Evolutionary conservation across 805 yeast species (phyloP).

Genomic region (Pichia ethanolica): DNA sequence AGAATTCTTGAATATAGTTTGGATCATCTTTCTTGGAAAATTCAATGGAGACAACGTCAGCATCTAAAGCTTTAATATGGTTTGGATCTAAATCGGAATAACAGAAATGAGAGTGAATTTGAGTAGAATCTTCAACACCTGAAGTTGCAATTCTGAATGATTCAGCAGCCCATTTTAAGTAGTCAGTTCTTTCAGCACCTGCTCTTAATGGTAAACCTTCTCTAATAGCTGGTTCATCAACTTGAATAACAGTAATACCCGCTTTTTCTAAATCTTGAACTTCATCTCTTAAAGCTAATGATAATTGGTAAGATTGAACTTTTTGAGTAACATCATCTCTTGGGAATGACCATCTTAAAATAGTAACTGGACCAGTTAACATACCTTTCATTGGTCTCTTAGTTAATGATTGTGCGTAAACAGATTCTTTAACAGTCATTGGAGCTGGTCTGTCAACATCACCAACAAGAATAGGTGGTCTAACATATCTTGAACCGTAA

Average conservation of each 20-base stretch:
- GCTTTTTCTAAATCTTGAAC: conserved; percentile 97
- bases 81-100: conserved; percentile 99
- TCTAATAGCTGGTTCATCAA: conserved; percentile 99
- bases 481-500: conserved; percentile 98
- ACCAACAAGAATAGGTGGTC: conserved; percentile 99
- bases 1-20: conserved; percentile 94
- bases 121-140: conserved; percentile 91
- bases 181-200: conserved; percentile 92
- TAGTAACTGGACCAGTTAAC: conserved; percentile 99
- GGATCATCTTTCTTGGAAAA: conserved; percentile 99
- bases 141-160: conserved; percentile 99
- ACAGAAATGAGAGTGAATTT: conserved; percentile 99
- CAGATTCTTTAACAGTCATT: conserved; percentile 98
- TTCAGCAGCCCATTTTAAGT: conserved; percentile 98
- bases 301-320: conserved; percentile 93
- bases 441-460: conserved; percentile 98
- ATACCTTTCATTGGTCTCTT: conserved; percentile 98
- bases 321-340: conserved; percentile 93
- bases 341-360: conserved; percentile 99
- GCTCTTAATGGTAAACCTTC: conserved; percentile 99
- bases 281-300: conserved; percentile 97
- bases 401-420: conserved; percentile 96
- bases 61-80: conserved; percentile 99
- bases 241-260: conserved; percentile 96
- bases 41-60: conserved; percentile 98